These are phyloP conservation scores for Aspergillus niger DNA, from an alignment of 2,329 filamentous ascomycete genomes.

Conservation along the genomic window DNA sequence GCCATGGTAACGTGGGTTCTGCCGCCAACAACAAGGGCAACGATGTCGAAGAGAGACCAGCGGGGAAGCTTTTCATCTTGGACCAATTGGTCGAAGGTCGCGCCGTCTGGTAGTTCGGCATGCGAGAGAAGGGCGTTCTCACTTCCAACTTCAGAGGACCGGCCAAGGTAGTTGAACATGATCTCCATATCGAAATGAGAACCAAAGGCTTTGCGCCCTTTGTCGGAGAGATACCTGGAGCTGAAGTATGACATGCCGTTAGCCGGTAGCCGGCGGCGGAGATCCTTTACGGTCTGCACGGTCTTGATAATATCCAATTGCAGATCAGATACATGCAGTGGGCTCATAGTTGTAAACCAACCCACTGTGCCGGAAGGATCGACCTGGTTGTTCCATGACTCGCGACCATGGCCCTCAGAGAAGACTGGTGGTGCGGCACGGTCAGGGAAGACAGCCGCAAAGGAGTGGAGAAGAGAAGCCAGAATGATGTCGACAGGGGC, in stretches of 20 bases:
- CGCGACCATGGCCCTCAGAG: conserved; percentile 20
- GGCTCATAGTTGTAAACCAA: conserved; percentile 14
- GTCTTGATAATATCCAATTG: background rate
- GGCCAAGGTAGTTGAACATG: conserved; percentile 15
- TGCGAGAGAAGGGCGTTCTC: background rate
- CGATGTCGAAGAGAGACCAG: conserved; percentile 10
- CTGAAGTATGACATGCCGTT: conserved; percentile 17
- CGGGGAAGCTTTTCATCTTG: conserved; percentile 3
- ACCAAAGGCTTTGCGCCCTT: background rate
- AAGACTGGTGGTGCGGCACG: conserved; percentile 14
- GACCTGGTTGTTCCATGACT: conserved; percentile 7
- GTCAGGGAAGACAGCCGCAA: conserved; percentile 9
- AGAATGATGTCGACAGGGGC: conserved; percentile 14
- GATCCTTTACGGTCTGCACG: conserved; percentile 4
- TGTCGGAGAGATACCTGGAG: conserved; percentile 9
- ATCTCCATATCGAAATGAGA: conserved; percentile 12
- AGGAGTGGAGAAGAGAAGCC: conserved; percentile 10
- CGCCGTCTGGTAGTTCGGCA: background rate
- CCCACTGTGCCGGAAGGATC: conserved; percentile 15
- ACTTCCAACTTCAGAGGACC: conserved; percentile 7
- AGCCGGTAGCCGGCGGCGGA: conserved; percentile 1
- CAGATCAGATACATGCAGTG: background rate
- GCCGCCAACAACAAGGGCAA: conserved; percentile 1
- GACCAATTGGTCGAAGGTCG: background rate
- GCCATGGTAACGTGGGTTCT: background rate